Evolutionary conservation across 805 yeast genomes (phyloP), one percentile per base, ranked within the genome.

Genomic region (Nadsonia fulvescens): DNA sequence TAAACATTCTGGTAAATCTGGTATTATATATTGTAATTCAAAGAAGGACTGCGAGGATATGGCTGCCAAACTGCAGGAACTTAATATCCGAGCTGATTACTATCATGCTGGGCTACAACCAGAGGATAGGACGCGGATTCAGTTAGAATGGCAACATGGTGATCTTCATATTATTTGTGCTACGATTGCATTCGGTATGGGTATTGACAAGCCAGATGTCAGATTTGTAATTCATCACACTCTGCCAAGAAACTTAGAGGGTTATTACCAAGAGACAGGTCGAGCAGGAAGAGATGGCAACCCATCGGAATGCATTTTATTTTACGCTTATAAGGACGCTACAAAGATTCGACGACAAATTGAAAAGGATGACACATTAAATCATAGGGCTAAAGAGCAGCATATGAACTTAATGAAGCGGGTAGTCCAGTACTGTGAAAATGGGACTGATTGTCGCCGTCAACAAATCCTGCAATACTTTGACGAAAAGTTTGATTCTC

Each of bases 131-230:
- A 52, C 65, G 13, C 37, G 47, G 4, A 67, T 79, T 11, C 96
- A 86, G 47, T 54, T 55, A 13, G 56, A 53, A 17, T 86, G 98
- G 98, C 96, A 89, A 46, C 44, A 51, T 2, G 72, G 74, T 30
- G 46, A 50, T 12, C 52, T 73, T 12, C 73, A 72, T 42, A 73
- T 83, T 1, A 82, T 86, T 9, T 83, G 95, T 54, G 98, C 98
- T 0, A 86, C 98, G 0, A 76, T 86, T 40, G 96, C 96, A 0
- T 86, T 86, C 59, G 98, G 98, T 14, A 89, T 86, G 96, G 98
- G 98, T 24, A 86, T 86, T 31, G 98, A 86, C 52, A 86, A 86
- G 46, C 77, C 94, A 0, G 92, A 86, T 49, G 96, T 89, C 7
- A 57, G 96, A 25, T 83, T 63, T 54, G 96, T 86, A 3, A 69